Conservation (phyloP, 345 rosid genomes). For the Populus pruinosa region DNA sequence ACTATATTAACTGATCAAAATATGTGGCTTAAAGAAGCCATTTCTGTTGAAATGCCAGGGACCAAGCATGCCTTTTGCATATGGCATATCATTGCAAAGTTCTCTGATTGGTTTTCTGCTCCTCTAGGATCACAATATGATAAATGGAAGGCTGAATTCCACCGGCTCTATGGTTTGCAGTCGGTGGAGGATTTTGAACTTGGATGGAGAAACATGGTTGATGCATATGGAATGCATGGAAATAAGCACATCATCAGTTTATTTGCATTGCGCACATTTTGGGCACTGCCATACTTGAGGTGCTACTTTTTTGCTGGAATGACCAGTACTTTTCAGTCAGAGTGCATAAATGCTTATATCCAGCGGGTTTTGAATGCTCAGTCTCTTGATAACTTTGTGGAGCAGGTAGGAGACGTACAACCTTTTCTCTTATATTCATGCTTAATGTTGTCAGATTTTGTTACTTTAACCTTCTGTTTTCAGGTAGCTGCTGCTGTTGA, state of each 20-base stretch:
- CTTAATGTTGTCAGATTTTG: not conserved
- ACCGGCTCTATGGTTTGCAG: slow-evolving; percentile 37
- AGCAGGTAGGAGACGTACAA: slow-evolving; percentile 28
- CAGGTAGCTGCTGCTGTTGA: slow-evolving; percentile 47
- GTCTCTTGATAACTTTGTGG: slow-evolving; percentile 40
- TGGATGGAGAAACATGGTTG: slow-evolving; percentile 51
- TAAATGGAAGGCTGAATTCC: slow-evolving; percentile 52
- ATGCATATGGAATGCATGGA: slow-evolving; percentile 42
- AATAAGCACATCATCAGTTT: slow-evolving; percentile 51
- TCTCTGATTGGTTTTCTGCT: slow-evolving; percentile 49
- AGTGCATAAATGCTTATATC: slow-evolving; percentile 37
- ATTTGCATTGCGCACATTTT: slow-evolving; percentile 41
- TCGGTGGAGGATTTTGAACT: slow-evolving; percentile 43
- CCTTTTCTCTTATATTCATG: not conserved
- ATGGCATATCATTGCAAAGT: slow-evolving; percentile 49
- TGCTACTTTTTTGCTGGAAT: slow-evolving; percentile 52
- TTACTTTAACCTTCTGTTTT: slow-evolving; percentile 5
- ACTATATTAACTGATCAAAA: slow-evolving; percentile 54
- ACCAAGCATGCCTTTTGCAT: slow-evolving; percentile 22
- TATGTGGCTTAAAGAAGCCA: slow-evolving; percentile 54
- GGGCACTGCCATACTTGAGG: slow-evolving; percentile 61
- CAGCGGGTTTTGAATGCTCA: slow-evolving; percentile 43
- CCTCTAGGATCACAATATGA: slow-evolving; percentile 48
- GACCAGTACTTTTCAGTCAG: slow-evolving; percentile 32
- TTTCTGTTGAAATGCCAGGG: slow-evolving; percentile 44